Conservation (phyloP, 306 rosid species). For the Prunus fruticosa region DNA sequence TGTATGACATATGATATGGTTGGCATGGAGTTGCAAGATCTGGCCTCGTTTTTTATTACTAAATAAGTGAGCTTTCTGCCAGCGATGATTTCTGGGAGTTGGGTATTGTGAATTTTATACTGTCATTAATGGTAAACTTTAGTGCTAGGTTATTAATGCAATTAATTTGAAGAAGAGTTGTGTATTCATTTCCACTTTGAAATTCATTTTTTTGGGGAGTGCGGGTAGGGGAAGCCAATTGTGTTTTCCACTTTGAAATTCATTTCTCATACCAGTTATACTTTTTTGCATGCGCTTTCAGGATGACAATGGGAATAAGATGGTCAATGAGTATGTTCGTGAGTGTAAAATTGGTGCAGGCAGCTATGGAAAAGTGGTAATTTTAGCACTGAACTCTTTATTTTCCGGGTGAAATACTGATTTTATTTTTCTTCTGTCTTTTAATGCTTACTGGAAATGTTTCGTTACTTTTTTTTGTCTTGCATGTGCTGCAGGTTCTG, state of each 20-base stretch:
- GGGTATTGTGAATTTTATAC: too few relatives aligned
- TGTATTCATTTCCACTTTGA: too few relatives aligned
- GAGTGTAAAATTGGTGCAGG: constrained; percentile 92
- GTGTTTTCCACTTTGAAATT: neutral
- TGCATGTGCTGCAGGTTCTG: constrained; percentile 58
- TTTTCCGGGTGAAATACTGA: neutral
- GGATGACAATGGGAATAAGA: constrained; percentile 93
- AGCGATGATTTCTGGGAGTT: too few relatives aligned
- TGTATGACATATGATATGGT: neutral
- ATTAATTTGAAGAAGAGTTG: too few relatives aligned
- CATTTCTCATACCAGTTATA: neutral
- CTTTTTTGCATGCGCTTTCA: constrained; percentile 26
- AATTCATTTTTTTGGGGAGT: too few relatives aligned
- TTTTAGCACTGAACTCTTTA: constrained; percentile 15
- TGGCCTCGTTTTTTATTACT: neutral
- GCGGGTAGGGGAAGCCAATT: too few relatives aligned
- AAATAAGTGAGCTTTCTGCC: neutral
- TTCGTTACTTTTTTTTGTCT: constrained; percentile 15
- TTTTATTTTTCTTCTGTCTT: constrained; percentile 1
- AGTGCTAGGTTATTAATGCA: too few relatives aligned
- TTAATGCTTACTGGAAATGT: constrained; percentile 1
- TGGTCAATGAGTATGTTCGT: constrained; percentile 89
- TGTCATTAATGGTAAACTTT: too few relatives aligned
- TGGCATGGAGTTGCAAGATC: neutral
- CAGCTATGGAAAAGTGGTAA: constrained; percentile 99